Base-by-base conservation (phyloP, 192 early-diverging fungal species). In the Spinellus fusiger region DNA sequence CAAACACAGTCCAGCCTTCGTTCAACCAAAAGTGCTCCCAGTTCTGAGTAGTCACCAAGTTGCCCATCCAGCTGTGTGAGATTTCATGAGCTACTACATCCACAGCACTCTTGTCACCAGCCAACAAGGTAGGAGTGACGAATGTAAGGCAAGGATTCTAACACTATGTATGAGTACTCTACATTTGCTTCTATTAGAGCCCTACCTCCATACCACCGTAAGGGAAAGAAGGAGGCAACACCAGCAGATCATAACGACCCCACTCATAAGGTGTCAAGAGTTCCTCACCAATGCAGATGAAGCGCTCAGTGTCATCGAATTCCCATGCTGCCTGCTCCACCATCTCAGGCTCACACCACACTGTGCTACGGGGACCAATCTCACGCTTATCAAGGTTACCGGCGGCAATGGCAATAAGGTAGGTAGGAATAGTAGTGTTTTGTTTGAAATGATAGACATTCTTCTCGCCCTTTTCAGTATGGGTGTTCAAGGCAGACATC, bases 121-220 rank as follows among this genome's bases (percentile, higher is more conserved):
- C 95, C 59, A 99, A 76, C 33, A 99, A 79, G n/a, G 94, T 92
- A 20, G 96, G 96, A 15, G 96, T 99, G 25, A 95, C 94, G 87
- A 96, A 99, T 3, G 96, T 96, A 55, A 95, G 74, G 71, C 93
- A 96, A 18, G 96, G 96, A 73, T 99, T 99, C 82, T 98, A 91
- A 90, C 40, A 66, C 33, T 65, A 73, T 12, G 4, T 18, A 49
- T 46, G 28, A 38, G 32, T 31, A 64, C 15, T n/a, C 15, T 5
- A 23, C 20, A 33, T 37, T 5, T 47, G 47, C 12, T 10, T 31
- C 18, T 46, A 46, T 47, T 25, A 59, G 44, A 66, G 13, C 48
- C 26, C 60, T 71, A 72, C 79, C 54, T 68, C 71, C 71, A 73
- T 73, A 16, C 71, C 71, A 59, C 71, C 71, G 52, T 88, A 93